Percentiles rank a stretch among this genome's conserved stretches.
Conservation (phyloP, 1,284 basidiomycete genomes). For the Chiua sp. region DNA sequence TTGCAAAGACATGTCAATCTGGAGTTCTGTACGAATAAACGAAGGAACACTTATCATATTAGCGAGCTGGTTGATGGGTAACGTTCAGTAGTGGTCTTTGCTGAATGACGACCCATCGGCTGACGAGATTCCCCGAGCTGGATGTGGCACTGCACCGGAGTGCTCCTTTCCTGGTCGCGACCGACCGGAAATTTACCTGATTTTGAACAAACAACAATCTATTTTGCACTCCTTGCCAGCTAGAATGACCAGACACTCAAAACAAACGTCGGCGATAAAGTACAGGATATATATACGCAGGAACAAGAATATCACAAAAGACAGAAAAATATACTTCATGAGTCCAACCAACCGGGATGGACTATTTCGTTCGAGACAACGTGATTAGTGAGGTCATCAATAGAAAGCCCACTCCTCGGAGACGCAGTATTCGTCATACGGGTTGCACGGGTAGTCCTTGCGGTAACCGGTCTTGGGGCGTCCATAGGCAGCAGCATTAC, state of each 20-base stretch:
- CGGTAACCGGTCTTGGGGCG: slow-evolving; percentile 40
- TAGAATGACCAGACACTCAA: slow-evolving; percentile 2
- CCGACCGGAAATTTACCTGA: slow-evolving; percentile 1
- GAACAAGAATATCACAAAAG: slow-evolving; percentile 9
- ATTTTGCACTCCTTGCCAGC: slow-evolving; percentile 22
- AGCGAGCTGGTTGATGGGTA: slow-evolving; percentile 13
- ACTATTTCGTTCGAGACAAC: slow-evolving; percentile 4
- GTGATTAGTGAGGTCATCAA: slow-evolving; percentile 32
- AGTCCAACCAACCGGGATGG: slow-evolving; percentile 2
- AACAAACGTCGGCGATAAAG: slow-evolving; percentile 14
- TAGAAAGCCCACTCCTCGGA: slow-evolving; percentile 76
- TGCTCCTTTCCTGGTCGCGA: slow-evolving; percentile 23
- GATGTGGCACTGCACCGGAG: slow-evolving; percentile 16
- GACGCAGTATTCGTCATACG: slow-evolving; percentile 67
- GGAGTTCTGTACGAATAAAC: neutral
- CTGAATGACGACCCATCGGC: slow-evolving; percentile 23
- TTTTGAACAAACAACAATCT: neutral
- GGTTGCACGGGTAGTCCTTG: slow-evolving; percentile 57
- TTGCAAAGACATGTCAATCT: slow-evolving; percentile 27
- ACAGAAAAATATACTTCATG: slow-evolving; percentile 19
- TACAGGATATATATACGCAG: slow-evolving; percentile 29
- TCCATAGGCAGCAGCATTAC: slow-evolving; percentile 38
- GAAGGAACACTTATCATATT: slow-evolving; percentile 45
- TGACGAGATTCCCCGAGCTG: slow-evolving; percentile 7
- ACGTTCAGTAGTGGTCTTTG: slow-evolving; percentile 11